These are phyloP conservation scores for Kodamaea nitidulidarum DNA, from an alignment of 805 yeast genomes.

Conservation along the genomic window DNA sequence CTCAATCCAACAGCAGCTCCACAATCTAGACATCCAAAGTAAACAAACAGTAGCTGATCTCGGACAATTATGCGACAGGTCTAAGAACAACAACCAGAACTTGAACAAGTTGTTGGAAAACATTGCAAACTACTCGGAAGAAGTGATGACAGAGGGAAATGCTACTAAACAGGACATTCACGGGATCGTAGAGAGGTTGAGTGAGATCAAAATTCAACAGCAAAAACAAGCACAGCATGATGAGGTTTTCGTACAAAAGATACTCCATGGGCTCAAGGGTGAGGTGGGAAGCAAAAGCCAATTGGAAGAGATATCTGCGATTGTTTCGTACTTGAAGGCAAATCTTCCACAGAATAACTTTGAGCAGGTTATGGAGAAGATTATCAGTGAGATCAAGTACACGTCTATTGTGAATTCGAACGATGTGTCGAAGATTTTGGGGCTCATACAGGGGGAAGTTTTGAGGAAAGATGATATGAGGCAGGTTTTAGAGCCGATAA, in stretches of 20 bases:
- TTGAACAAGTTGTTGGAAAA: conserved; percentile 33
- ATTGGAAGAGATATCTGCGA: no score
- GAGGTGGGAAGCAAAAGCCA: no score
- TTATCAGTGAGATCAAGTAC: no score
- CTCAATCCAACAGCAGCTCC: conserved; percentile 26
- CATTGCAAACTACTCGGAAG: conserved; percentile 31
- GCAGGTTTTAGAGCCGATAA: conserved; percentile 1
- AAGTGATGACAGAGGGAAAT: conserved; percentile 33
- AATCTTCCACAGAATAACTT: no score
- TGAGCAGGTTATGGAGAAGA: no score
- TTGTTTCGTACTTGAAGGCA: no score
- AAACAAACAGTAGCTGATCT: conserved; percentile 35
- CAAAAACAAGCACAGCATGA: neutral
- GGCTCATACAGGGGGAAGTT: no score
- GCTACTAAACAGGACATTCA: conserved; percentile 32
- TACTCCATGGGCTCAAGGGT: no score
- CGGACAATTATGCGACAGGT: conserved; percentile 34
- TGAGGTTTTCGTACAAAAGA: no score
- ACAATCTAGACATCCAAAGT: conserved; percentile 28
- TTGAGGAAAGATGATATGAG: neutral
- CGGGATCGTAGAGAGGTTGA: conserved; percentile 18
- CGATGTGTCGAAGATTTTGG: no score
- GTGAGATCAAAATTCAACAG: conserved; percentile 10
- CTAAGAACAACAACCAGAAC: conserved; percentile 37
- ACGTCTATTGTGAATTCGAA: no score